These are phyloP conservation scores for Hypericum perforatum DNA, from an alignment of 345 rosid species.

Conservation along the genomic window DNA sequence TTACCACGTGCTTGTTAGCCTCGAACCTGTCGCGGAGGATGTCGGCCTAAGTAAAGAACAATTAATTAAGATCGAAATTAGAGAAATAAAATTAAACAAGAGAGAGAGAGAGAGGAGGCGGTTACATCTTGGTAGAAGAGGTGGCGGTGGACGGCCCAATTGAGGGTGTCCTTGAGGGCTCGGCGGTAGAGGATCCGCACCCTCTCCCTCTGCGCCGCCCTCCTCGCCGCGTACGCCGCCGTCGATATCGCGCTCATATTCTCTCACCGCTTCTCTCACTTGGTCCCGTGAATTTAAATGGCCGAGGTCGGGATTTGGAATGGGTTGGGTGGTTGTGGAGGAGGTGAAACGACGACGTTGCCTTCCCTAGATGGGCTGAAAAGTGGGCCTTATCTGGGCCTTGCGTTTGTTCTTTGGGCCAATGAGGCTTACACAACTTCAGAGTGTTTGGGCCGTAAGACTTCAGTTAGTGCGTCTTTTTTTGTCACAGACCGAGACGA, in stretches of 20 bases:
- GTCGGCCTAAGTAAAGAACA: slow-evolving; percentile 43
- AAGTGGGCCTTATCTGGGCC: no score
- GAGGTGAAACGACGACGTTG: no score
- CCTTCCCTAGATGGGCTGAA: no score
- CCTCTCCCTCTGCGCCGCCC: slow-evolving; percentile 88
- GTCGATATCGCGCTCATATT: slow-evolving; percentile 56
- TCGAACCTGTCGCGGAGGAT: slow-evolving; percentile 77
- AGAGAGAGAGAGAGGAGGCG: not conserved
- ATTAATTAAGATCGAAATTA: not conserved
- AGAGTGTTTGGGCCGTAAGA: no score
- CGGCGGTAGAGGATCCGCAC: slow-evolving; percentile 90
- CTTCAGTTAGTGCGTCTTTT: no score
- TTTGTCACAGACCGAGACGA: no score
- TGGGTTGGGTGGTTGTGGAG: no score
- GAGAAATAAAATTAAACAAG: not conserved
- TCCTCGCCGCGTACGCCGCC: slow-evolving; percentile 67
- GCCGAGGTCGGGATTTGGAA: no score
- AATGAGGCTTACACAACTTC: no score
- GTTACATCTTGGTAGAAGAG: slow-evolving; percentile 76
- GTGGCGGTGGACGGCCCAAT: slow-evolving; percentile 97
- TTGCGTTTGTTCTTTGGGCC: no score
- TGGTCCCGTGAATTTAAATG: no score
- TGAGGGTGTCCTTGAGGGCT: slow-evolving; percentile 85
- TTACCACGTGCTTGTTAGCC: slow-evolving; percentile 73
- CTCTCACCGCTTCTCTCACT: not conserved